Conservation (phyloP, 2,329 filamentous ascomycete species). For the Neurospora sp. region DNA sequence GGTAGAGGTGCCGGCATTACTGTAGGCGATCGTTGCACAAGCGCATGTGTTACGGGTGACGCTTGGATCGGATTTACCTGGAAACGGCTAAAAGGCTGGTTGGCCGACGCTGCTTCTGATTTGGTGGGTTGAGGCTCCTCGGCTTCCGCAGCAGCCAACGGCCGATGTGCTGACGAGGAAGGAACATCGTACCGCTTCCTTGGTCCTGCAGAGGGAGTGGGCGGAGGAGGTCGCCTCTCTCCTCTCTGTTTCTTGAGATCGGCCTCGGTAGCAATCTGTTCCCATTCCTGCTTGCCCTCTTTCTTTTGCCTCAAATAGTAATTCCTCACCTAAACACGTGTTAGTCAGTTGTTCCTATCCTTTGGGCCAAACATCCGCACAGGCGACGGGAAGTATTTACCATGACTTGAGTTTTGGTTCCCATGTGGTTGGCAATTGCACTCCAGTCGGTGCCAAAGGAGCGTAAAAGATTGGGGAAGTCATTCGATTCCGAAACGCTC, state of each 20-base stretch:
- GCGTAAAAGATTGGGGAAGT: constrained; percentile 62
- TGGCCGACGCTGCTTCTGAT: constrained; percentile 27
- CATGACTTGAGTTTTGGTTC: constrained; percentile 80
- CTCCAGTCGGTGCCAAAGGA: constrained; percentile 74
- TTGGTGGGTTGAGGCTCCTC: constrained; percentile 38
- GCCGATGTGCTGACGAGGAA: constrained; percentile 29
- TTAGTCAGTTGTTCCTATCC: constrained; percentile 14
- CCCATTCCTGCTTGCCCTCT: constrained; percentile 47
- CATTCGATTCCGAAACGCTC: constrained; percentile 72
- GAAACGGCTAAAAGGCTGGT: constrained; percentile 19
- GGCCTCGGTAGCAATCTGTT: constrained; percentile 48
- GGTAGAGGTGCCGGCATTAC: constrained; percentile 15
- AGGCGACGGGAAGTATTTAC: constrained; percentile 34
- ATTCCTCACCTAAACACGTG: constrained; percentile 50
- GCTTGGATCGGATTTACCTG: constrained; percentile 26
- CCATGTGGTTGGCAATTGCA: constrained; percentile 68
- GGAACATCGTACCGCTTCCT: constrained; percentile 43
- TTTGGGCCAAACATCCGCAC: background rate
- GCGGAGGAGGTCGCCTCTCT: constrained; percentile 51
- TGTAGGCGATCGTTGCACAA: constrained; percentile 13
- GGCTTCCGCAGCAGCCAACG: constrained; percentile 40
- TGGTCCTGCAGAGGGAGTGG: constrained; percentile 42
- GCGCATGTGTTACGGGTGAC: constrained; percentile 18
- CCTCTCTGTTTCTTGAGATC: constrained; percentile 45
- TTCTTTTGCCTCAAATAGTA: constrained; percentile 58